Conservation (phyloP, 176 grass and related monocot genomes). For the Alopecurus myosuroides region DNA sequence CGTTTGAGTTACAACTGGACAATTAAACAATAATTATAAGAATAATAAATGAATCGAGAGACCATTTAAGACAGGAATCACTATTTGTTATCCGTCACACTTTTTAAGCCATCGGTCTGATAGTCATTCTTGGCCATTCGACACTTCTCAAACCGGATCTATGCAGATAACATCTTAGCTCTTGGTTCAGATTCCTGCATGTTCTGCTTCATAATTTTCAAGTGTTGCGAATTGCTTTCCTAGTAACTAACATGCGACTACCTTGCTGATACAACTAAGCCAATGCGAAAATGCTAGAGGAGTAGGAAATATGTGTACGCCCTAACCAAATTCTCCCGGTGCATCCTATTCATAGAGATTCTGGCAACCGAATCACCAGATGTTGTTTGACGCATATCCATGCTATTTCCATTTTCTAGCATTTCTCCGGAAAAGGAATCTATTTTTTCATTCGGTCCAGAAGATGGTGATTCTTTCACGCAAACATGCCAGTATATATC, state of each 20-base stretch:
- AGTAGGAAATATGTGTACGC: fast-evolving
- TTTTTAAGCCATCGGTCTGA: too few species aligned
- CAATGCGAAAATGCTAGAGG: background rate
- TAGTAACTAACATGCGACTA: background rate
- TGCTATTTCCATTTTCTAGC: background rate
- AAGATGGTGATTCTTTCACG: background rate
- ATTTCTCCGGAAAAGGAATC: background rate
- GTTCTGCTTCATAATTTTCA: too few species aligned
- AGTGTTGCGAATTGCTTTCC: background rate
- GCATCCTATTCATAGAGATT: background rate
- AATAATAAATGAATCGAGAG: too few species aligned
- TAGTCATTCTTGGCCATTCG: too few species aligned
- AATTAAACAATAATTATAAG: too few species aligned
- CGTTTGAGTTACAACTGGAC: too few species aligned
- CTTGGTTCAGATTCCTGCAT: too few species aligned
- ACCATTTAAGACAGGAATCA: too few species aligned
- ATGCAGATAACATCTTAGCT: too few species aligned
- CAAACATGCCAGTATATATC: background rate
- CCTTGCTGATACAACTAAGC: background rate
- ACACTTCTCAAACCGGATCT: too few species aligned
- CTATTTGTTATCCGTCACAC: too few species aligned
- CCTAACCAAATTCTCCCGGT: background rate
- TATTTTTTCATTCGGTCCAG: background rate
- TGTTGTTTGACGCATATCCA: background rate
- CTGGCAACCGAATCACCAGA: background rate